These are phyloP conservation scores for Phytopythium mirpurense DNA, from an alignment of 352 stramenopile genomes.

Conservation along the genomic window DNA sequence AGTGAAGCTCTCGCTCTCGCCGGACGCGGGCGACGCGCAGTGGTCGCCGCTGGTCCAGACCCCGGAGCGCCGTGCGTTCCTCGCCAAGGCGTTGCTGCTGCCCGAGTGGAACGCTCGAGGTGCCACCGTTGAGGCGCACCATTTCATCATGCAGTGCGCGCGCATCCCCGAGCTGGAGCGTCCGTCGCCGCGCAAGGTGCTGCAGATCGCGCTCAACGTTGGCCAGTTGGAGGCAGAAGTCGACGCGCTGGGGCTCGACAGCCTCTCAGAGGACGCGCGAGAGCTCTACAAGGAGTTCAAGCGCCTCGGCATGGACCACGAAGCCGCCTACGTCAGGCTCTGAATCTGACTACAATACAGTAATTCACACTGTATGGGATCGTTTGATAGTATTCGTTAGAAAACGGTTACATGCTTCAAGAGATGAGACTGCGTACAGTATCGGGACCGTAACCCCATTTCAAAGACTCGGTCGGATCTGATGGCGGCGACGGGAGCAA, in stretches of 20 bases:
- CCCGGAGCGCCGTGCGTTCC: constrained; percentile 1
- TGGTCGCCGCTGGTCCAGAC: constrained; percentile 2
- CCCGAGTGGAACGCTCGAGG: not conserved
- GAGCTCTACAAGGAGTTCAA: not conserved
- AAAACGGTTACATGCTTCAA: not conserved
- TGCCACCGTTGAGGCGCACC: not conserved
- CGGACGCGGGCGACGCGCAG: constrained; percentile 1
- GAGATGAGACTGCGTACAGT: too few species aligned
- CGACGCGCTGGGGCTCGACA: not conserved
- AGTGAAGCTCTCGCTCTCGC: not conserved
- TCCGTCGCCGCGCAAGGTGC: constrained; percentile 1
- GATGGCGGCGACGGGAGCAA: constrained; percentile 39
- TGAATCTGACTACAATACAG: too few species aligned
- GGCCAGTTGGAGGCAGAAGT: constrained; percentile 2
- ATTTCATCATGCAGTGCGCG: constrained; percentile 4
- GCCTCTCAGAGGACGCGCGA: not conserved
- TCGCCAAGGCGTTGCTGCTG: not conserved
- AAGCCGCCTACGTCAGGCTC: not conserved
- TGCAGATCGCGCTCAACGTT: constrained; percentile 5
- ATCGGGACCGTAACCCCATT: too few species aligned
- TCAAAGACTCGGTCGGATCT: too few species aligned
- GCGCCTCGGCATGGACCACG: not conserved
- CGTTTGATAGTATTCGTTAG: not conserved
- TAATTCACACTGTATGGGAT: too few species aligned
- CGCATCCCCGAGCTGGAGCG: constrained; percentile 1